Base-by-base conservation (phyloP, 2,329 filamentous ascomycete species). In the Didymella pomorum region DNA sequence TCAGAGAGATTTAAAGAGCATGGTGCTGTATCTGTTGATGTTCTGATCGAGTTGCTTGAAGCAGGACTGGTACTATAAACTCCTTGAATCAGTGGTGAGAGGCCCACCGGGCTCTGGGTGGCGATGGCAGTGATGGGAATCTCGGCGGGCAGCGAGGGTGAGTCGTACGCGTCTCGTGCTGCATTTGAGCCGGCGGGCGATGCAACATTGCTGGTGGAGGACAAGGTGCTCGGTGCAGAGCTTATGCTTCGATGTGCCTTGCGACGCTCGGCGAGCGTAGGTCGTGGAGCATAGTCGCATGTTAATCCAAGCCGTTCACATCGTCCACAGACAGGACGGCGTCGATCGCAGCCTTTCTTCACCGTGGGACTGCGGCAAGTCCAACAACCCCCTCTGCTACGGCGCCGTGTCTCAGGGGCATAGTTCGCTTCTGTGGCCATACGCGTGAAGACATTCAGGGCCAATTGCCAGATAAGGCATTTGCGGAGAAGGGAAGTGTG, bases 141-240 rank as follows among this genome's bases (percentile, higher is more conserved):
- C 18, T 28, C n/a, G 16, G 10, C 29, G 21, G 20, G 29, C 16
- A 23, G n/a, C 4, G 26, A 11, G n/a, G 25, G 43, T 29, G 43
- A 45, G 26, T 31, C 16, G 21, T 21, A 33, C 26, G 18, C 18
- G 2, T 53, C 51, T n/a, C 11, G 33, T 18, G n/a, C 23, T 11
- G 44, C n/a, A 16, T 11, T 14, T 25, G 20, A 20, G 20, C 10
- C 6, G n/a, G 21, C 5, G 12, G 53, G 58, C 9, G 58, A 57
- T 23, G n/a, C 68, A 78, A 77, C 2, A 75, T 78, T 12, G 67
- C 69, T 8, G 71, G 74, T 3, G 73, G 62, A 5, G 65, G 44
- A 48, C 14, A 29, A 26, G 16, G 49, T 25, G 33, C 49, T 51
- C n/a, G 21, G 45, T 35, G 25, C 31, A 16, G 53, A 51, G 9